Base-by-base conservation (phyloP, 2,329 filamentous ascomycete genomes). In the Pseudogymnoascus sp. region DNA sequence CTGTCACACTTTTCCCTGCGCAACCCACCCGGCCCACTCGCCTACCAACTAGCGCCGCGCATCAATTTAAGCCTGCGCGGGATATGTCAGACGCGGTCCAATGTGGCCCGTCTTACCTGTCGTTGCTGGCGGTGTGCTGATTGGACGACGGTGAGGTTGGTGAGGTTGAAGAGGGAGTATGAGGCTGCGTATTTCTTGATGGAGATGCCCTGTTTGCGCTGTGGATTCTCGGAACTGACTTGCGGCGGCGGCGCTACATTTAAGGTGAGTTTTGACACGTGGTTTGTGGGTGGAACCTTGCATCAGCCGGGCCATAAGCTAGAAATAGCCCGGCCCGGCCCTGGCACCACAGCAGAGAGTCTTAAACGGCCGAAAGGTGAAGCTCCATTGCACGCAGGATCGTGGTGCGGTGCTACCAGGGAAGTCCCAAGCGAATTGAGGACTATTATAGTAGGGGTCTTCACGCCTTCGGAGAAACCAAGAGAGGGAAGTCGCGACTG, bases 81-180 rank as follows among this genome's bases (percentile, higher is more conserved):
- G 43, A 54, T 54, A 11, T 54, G 43, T 54, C 43, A 54, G 43
- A 54, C 43, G n/a, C 43, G 43, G 43, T 54, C 43, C 25, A 54
- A 54, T 54, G 25, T 30, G 25, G 25, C 25, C 43, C 43, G 43
- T 54, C 43, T 54, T 54, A 54, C 43, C n/a, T 33, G 12, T 12
- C 25, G 43, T 3, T 12, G 43, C 43, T 18, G 43, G 25, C 25
- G 25, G 9, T n/a, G 9, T 33, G 25, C 8, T 33, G 43, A 54
- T 54, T 54, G 43, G 43, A 33, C n/a, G 43, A 33, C n/a, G 28
- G 25, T 33, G 2, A 2, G 25, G 28, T 54, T 33, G n/a, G 25
- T 11, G 43, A 30, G 43, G 43, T 50, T 50, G 43, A 50, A 7
- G 22, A 16, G 4, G 7, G 16, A n/a, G 8, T 50, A 7, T 30